Percentiles rank a stretch among this genome's conserved stretches.
Evolutionary conservation across 2,329 filamentous ascomycete species (phyloP).

Genomic region (Massarina eburnea): DNA sequence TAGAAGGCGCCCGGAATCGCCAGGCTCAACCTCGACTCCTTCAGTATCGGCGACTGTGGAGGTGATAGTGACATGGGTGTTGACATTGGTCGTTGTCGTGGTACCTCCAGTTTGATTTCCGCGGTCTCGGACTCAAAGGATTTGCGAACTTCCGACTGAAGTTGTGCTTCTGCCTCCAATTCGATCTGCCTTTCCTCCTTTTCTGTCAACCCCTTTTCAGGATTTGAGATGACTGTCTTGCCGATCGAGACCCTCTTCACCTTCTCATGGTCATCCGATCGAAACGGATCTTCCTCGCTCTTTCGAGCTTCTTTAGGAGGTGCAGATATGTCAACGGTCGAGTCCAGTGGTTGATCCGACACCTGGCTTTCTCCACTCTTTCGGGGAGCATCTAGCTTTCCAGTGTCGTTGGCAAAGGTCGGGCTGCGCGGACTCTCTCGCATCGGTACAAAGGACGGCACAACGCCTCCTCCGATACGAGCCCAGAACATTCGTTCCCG

Average conservation of each 20-base stretch:
- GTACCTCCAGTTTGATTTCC: conserved; percentile 12
- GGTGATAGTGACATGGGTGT: conserved; percentile 21
- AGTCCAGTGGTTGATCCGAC: conserved; percentile 21
- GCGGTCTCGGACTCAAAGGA: conserved; percentile 19
- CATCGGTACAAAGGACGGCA: conserved; percentile 61
- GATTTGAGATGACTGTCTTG: conserved; percentile 35
- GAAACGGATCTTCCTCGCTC: conserved; percentile 40
- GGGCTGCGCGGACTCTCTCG: conserved; percentile 37
- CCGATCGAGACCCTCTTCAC: conserved; percentile 42
- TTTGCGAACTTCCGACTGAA: conserved; percentile 34
- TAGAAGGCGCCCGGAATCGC: conserved; percentile 38
- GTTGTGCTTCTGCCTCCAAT: conserved; percentile 37
- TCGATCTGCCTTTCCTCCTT: conserved; percentile 40
- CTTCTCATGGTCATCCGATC: conserved; percentile 22
- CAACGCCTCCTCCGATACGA: conserved; percentile 84
- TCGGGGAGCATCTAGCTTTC: conserved; percentile 20
- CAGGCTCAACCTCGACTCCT: conserved; percentile 38
- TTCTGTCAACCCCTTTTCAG: conserved; percentile 13
- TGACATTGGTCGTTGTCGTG: conserved; percentile 29
- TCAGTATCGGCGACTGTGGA: conserved; percentile 22
- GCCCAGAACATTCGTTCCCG: conserved; percentile 98
- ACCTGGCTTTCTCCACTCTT: conserved; percentile 33
- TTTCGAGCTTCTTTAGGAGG: conserved; percentile 16
- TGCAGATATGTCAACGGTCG: conserved; percentile 26
- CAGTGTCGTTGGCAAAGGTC: conserved; percentile 25